These are phyloP conservation scores for Penicillium manginii DNA, from an alignment of 495 filamentous ascomycete genomes.

Conservation along the genomic window DNA sequence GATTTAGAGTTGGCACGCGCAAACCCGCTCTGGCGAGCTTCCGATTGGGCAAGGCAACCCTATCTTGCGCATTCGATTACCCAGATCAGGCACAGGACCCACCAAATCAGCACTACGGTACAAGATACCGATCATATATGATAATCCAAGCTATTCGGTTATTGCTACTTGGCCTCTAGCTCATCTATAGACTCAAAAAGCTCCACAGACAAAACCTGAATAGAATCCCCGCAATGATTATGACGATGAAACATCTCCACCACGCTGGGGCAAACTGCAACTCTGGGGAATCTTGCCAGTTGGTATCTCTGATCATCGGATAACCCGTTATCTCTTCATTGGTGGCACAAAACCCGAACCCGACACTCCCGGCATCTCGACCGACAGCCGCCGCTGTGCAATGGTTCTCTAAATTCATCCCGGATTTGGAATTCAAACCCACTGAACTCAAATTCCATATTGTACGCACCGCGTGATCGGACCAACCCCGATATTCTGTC, in stretches of 20 bases:
- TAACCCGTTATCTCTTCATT: not conserved
- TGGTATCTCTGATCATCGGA: not conserved
- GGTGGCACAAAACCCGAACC: not conserved
- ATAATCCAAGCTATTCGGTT: not conserved
- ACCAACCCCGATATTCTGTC: not conserved
- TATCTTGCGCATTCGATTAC: conserved; percentile 1
- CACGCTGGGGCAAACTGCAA: no score
- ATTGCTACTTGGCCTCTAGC: not conserved
- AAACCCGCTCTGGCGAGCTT: not conserved
- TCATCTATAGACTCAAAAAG: not conserved
- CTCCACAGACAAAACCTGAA: not conserved
- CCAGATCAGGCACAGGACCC: not conserved
- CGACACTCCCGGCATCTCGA: not conserved
- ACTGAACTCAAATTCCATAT: not conserved
- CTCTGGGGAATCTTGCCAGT: not conserved
- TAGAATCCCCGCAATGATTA: not conserved
- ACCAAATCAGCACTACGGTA: conserved; percentile 1
- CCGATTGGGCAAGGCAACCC: conserved; percentile 1
- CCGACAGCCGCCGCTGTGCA: not conserved
- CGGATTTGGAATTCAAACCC: conserved; percentile 1
- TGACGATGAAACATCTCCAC: not conserved
- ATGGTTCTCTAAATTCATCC: not conserved
- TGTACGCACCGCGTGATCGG: conserved; percentile 1
- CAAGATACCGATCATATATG: not conserved
- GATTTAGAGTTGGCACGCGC: not conserved